Conservation (phyloP, 2,329 filamentous ascomycete genomes). For the Colletotrichum somersetense region DNA sequence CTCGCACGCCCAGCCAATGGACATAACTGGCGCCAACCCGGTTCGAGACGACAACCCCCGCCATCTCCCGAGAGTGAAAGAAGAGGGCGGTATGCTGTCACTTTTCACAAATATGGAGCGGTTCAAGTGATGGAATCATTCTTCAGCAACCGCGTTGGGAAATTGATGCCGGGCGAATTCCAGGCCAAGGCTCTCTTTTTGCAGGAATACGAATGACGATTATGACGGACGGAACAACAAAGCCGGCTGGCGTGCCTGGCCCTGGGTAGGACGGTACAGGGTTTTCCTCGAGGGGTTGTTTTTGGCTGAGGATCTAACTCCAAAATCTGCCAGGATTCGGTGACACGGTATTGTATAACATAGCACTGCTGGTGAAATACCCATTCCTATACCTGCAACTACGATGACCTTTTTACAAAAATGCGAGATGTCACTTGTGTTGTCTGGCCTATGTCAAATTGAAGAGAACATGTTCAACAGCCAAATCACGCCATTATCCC, state of each 20-base stretch:
- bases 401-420: not conserved
- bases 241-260: not conserved
- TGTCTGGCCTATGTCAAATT: no score
- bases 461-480: not conserved
- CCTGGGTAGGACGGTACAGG: not conserved
- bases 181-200: not conserved
- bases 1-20: slow-evolving; percentile 30
- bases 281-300: not conserved
- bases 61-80: slow-evolving; percentile 28
- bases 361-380: slow-evolving; percentile 23
- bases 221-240: not conserved
- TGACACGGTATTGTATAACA: slow-evolving; percentile 21
- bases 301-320: not conserved
- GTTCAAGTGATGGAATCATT: not conserved
- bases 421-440: not conserved
- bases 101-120: slow-evolving; percentile 14
- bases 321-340: not conserved
- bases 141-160: not conserved
- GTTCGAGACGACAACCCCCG: slow-evolving; percentile 27
- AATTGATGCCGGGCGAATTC: not conserved
- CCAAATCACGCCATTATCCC: not conserved
- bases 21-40: slow-evolving; percentile 27
- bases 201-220: not conserved
- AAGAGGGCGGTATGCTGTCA: slow-evolving; percentile 10
- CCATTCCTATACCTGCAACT: slow-evolving; percentile 10